Conservation (phyloP, 768 basidiomycete genomes). For the Lentinula sp. region DNA sequence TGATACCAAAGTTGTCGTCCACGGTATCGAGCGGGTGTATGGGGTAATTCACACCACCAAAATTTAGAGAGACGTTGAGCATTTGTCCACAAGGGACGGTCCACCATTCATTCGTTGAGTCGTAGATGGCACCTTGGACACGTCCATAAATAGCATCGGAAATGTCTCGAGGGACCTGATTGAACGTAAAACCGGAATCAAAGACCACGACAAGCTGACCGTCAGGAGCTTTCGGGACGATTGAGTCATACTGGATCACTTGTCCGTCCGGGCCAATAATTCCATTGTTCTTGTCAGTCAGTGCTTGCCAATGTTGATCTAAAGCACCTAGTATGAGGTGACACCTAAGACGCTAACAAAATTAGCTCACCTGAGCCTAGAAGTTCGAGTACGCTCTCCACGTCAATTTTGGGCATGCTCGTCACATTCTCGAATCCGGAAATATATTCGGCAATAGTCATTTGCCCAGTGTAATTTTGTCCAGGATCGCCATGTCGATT, state of each 20-base stretch:
- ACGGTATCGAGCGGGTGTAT: constrained; percentile 71
- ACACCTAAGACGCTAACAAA: neutral
- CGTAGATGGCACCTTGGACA: constrained; percentile 67
- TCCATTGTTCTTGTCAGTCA: constrained; percentile 58
- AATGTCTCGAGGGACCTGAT: constrained; percentile 65
- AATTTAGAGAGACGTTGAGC: constrained; percentile 65
- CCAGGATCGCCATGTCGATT: constrained; percentile 50
- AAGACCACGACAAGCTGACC: constrained; percentile 67
- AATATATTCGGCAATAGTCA: constrained; percentile 63
- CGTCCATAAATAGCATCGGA: constrained; percentile 79
- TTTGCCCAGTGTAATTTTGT: constrained; percentile 48
- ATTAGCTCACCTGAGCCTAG: constrained; percentile 34
- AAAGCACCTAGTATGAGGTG: neutral
- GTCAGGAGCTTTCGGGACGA: constrained; percentile 61
- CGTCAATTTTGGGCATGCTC: constrained; percentile 56
- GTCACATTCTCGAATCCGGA: constrained; percentile 57
- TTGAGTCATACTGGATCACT: constrained; percentile 52
- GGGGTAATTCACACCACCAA: constrained; percentile 63
- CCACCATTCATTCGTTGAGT: constrained; percentile 52
- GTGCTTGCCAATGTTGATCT: constrained; percentile 80
- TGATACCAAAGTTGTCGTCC: constrained; percentile 49
- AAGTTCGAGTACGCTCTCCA: constrained; percentile 57
- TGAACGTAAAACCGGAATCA: constrained; percentile 65
- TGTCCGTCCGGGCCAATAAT: constrained; percentile 76
- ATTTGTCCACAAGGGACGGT: constrained; percentile 68